Conservation (phyloP, 2,329 filamentous ascomycete genomes). For the Gnomoniopsis sp. region DNA sequence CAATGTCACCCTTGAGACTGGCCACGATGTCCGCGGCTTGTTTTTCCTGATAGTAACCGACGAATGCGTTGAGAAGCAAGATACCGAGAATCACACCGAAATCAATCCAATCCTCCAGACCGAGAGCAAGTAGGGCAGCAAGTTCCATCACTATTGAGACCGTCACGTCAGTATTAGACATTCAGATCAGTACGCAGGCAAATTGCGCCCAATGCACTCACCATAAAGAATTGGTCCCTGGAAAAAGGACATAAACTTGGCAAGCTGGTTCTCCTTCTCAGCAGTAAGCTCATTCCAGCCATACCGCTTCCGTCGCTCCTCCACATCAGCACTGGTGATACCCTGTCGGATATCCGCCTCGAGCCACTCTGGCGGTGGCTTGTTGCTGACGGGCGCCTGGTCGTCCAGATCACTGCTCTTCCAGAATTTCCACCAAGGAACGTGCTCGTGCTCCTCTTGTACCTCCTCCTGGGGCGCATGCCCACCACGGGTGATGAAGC, state of each 20-base stretch:
- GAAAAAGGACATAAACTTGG: slow-evolving; percentile 70
- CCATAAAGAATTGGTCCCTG: slow-evolving; percentile 58
- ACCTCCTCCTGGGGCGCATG: slow-evolving; percentile 20
- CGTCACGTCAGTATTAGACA: not conserved
- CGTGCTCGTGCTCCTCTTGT: slow-evolving; percentile 32
- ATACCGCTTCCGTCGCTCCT: slow-evolving; percentile 58
- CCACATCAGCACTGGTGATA: slow-evolving; percentile 53
- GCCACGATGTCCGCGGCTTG: slow-evolving; percentile 72
- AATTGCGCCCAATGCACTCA: slow-evolving; percentile 25
- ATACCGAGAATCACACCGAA: slow-evolving; percentile 73
- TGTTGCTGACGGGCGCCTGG: slow-evolving; percentile 37
- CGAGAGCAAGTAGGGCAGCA: slow-evolving; percentile 67
- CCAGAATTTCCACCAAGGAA: slow-evolving; percentile 59
- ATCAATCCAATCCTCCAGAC: slow-evolving; percentile 72
- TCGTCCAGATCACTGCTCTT: slow-evolving; percentile 30
- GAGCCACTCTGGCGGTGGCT: slow-evolving; percentile 60
- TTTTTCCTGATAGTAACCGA: slow-evolving; percentile 78
- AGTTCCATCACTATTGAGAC: slow-evolving; percentile 62
- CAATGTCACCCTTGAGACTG: slow-evolving; percentile 69
- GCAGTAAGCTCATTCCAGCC: slow-evolving; percentile 68
- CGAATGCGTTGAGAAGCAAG: slow-evolving; percentile 65
- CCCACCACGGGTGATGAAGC: slow-evolving; percentile 29
- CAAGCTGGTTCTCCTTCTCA: slow-evolving; percentile 68
- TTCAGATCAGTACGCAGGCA: not conserved
- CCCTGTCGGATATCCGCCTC: slow-evolving; percentile 62